A percentile compares a stretch with the other conserved stretches of the same genome.
Evolutionary conservation across 805 yeast species (phyloP).

Genomic region (Ogataea trehalophila): DNA sequence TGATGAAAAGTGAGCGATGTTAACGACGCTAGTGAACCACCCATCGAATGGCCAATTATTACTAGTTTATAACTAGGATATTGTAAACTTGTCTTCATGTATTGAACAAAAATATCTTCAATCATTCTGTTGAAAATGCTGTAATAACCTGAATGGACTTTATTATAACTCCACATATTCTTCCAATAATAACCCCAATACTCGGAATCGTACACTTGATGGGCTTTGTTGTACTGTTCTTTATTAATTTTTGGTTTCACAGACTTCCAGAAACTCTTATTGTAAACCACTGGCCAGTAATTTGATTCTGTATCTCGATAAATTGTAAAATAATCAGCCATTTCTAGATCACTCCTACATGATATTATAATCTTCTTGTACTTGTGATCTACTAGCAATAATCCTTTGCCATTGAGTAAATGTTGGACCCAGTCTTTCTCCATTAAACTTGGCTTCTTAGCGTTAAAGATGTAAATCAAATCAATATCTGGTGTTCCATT

Average conservation of each 20-base stretch:
- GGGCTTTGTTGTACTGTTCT: constrained; percentile 1
- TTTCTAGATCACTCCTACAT: constrained; percentile 15
- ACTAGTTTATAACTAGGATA: constrained; percentile 12
- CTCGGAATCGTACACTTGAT: constrained; percentile 6
- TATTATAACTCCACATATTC: constrained; percentile 11
- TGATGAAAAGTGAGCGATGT: constrained; percentile 15
- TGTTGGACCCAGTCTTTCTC: constrained; percentile 15
- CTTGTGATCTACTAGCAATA: constrained; percentile 16
- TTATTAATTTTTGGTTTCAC: constrained; percentile 6
- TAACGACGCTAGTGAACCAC: constrained; percentile 19
- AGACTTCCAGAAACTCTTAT: constrained; percentile 12
- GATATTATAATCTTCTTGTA: constrained; percentile 14
- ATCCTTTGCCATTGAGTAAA: constrained; percentile 15
- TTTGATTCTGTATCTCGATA: constrained; percentile 13
- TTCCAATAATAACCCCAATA: constrained; percentile 18
- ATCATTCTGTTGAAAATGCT: constrained; percentile 16
- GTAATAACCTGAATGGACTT: constrained; percentile 18
- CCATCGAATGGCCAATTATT: constrained; percentile 20
- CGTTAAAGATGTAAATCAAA: constrained; percentile 8
- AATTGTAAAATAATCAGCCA: constrained; percentile 16
- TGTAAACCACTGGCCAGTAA: constrained; percentile 18
- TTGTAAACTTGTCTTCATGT: constrained; percentile 5
- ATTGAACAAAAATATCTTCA: constrained; percentile 15
- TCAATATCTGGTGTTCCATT: constrained; percentile 10
- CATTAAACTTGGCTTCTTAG: constrained; percentile 11